Evolutionary conservation across 2,329 filamentous ascomycete genomes (phyloP).

Genomic region (Keithomyces neogunnii): DNA sequence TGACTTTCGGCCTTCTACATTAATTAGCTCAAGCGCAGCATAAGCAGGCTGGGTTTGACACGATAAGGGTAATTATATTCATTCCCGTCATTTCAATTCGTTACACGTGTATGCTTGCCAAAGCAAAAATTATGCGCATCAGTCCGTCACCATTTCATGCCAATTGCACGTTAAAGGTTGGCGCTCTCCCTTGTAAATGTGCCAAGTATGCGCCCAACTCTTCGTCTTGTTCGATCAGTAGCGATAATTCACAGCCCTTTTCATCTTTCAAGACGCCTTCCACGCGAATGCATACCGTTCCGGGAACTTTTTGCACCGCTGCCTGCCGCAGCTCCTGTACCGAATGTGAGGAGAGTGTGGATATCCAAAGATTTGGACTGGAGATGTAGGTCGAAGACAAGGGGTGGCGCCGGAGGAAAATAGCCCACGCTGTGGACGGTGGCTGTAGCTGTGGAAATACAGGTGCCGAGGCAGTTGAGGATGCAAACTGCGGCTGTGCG

Average conservation of each 20-base stretch:
- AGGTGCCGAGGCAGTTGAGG: slow-evolving; percentile 14
- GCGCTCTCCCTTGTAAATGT: slow-evolving; percentile 43
- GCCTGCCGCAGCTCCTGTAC: slow-evolving; percentile 55
- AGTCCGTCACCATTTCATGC: slow-evolving; percentile 16
- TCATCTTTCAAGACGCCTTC: slow-evolving; percentile 57
- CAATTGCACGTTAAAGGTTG: slow-evolving; percentile 35
- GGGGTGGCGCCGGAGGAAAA: slow-evolving; percentile 63
- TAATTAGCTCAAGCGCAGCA: not conserved
- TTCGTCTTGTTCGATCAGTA: slow-evolving; percentile 60
- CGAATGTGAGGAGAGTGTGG: slow-evolving; percentile 48
- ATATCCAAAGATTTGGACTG: slow-evolving; percentile 54
- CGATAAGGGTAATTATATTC: not conserved
- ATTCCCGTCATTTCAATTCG: not conserved
- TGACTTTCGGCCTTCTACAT: not conserved
- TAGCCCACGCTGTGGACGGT: slow-evolving; percentile 33
- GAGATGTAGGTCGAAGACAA: slow-evolving; percentile 49
- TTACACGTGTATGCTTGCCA: not conserved
- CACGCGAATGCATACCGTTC: slow-evolving; percentile 48
- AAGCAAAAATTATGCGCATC: not conserved
- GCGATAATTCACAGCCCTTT: slow-evolving; percentile 50
- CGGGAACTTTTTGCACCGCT: slow-evolving; percentile 52
- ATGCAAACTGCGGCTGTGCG: slow-evolving; percentile 19
- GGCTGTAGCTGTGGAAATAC: slow-evolving; percentile 16
- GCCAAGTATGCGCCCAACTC: slow-evolving; percentile 65
- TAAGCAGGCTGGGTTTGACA: not conserved